A percentile compares a stretch with the other conserved stretches of the same genome.
phyloP scores from a whole-genome alignment of 768 basidiomycete species.

The Leccinum pellstonianum region DNA sequence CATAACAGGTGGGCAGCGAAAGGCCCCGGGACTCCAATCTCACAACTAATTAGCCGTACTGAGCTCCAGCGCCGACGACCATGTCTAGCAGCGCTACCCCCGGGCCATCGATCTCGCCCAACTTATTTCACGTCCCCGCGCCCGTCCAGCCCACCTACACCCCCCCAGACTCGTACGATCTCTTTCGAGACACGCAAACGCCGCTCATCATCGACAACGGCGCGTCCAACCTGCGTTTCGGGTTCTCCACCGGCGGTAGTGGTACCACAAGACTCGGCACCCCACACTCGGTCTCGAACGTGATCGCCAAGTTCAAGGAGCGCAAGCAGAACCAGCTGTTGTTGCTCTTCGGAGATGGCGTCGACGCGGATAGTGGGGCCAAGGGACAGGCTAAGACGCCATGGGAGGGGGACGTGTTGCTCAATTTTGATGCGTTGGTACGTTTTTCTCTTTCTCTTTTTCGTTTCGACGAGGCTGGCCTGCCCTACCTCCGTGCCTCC shows the following conservation, averaged over 20 bases:
- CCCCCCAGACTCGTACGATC: slow-evolving; percentile 47
- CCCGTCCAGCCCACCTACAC: slow-evolving; percentile 35
- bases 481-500: too few species aligned
- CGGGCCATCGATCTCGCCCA: slow-evolving; percentile 9
- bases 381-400: slow-evolving; percentile 75
- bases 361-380: slow-evolving; percentile 84
- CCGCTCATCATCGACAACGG: slow-evolving; percentile 92
- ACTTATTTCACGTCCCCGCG: slow-evolving; percentile 20
- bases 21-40: background rate
- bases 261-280: slow-evolving; percentile 8
- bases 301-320: slow-evolving; percentile 87
- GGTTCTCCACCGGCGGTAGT: slow-evolving; percentile 62
- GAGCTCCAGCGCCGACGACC: background rate
- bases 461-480: background rate
- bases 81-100: slow-evolving; percentile 15
- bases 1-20: too few species aligned
- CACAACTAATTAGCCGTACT: background rate
- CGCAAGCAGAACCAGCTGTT: slow-evolving; percentile 78
- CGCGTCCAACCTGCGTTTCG: slow-evolving; percentile 77
- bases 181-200: slow-evolving; percentile 47
- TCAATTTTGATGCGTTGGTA: slow-evolving; percentile 93
- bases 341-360: slow-evolving; percentile 84
- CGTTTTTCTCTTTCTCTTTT: slow-evolving; percentile 31
- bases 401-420: slow-evolving; percentile 92
- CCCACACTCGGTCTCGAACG: slow-evolving; percentile 66